Base-by-base conservation (phyloP, 257 asterid genomes). In the Scutellaria minor region DNA sequence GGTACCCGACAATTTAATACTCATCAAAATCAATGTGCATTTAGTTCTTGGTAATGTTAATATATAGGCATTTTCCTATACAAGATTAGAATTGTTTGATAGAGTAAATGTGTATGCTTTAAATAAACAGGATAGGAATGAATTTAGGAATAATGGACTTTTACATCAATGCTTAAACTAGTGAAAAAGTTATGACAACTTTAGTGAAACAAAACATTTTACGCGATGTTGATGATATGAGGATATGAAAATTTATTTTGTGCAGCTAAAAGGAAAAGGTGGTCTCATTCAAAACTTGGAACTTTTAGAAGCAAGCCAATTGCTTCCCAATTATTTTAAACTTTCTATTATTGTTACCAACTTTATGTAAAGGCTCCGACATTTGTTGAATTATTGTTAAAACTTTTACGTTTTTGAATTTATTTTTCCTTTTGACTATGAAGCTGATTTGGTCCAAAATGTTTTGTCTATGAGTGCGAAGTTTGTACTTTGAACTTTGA, bases 401-500 rank as follows among this genome's bases (percentile, higher is more conserved):
- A 12, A 45, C 74, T 72, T 61, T 71, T 70, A 5, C 3, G 10
- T 27, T 60, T 35, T 27, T n/a, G 27, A n/a, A 2, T 46, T 47
- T 31, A 9, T 58, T 37, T 31, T 51, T n/a, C 37, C 22, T 54
- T 71, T 75, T 60, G 73, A 71, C 48, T 48, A 12, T 68, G 74
- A 61, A 52, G 70, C 64, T 68, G 53, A 59, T 69, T 66, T 45
- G 77, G 58, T 62, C 79, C 79, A 76, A 72, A 46, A 15, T 73
- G 75, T 77, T 77, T 77, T 77, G 75, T 68, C 73, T 66, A 8
- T 64, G 54, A 1, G 76, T 74, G 77, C 73, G 63, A 40, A 6
- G 41, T 59, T 64, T 8, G 72, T 9, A 54, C 18, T 9, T 35
- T 60, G 37, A n/a, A 46, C 18, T 15, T 35, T 60, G 45, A 11